These are phyloP conservation scores for Quercus agrifolia DNA, from an alignment of 306 rosid genomes.

Conservation along the genomic window DNA sequence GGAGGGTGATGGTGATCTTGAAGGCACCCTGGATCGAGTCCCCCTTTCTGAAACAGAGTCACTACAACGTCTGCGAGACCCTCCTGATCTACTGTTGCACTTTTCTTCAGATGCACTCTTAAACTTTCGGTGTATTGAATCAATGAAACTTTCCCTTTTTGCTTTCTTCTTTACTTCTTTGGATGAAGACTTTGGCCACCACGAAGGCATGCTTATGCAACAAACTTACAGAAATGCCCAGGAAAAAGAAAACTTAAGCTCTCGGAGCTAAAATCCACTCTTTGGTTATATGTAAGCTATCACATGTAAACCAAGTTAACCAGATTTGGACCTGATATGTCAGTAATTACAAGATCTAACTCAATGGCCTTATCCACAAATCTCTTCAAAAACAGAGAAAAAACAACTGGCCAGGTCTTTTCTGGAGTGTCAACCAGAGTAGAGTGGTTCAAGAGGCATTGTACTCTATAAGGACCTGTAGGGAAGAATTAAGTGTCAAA, in stretches of 20 bases:
- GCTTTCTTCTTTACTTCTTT: slow-evolving; percentile 86
- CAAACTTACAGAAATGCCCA: slow-evolving; percentile 1
- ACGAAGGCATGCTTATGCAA: slow-evolving; percentile 60
- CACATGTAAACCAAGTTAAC: slow-evolving; percentile 20
- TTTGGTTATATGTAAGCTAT: slow-evolving; percentile 21
- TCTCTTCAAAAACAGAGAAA: slow-evolving; percentile 9
- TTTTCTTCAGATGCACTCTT: slow-evolving; percentile 73
- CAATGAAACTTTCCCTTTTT: slow-evolving; percentile 74
- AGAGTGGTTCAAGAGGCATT: slow-evolving; percentile 14
- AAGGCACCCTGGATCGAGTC: slow-evolving; percentile 54
- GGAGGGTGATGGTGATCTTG: slow-evolving; percentile 91
- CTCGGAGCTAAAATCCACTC: slow-evolving; percentile 17
- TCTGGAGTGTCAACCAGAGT: slow-evolving; percentile 12
- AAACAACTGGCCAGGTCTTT: slow-evolving; percentile 3
- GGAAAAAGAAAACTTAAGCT: not conserved
- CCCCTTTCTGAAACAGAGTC: slow-evolving; percentile 86
- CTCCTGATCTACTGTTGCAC: slow-evolving; percentile 57
- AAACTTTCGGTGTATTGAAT: slow-evolving; percentile 69
- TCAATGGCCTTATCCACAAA: slow-evolving; percentile 8
- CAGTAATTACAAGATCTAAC: slow-evolving; percentile 17
- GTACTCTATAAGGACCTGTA: slow-evolving; percentile 33
- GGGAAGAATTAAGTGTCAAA: slow-evolving; percentile 27
- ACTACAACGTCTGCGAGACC: slow-evolving; percentile 53
- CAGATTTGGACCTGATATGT: slow-evolving; percentile 19
- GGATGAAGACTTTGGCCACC: slow-evolving; percentile 92